Evolutionary conservation across 2,329 filamentous ascomycete genomes (phyloP), one percentile per base, ranked within the genome.

Genomic region (Verticillium dahliae): DNA sequence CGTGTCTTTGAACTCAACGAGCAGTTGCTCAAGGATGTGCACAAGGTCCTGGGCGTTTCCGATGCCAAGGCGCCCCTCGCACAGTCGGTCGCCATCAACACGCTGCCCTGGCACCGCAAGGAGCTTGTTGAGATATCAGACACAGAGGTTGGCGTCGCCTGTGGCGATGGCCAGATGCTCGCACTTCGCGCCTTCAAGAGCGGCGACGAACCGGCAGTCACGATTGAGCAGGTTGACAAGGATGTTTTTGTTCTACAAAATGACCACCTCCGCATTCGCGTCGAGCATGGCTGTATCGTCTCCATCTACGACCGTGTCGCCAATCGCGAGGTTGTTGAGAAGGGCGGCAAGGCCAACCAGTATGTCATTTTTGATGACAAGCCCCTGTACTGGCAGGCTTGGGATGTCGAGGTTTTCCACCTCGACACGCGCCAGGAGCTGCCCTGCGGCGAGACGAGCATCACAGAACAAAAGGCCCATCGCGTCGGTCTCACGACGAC

Each of bases 401-500:
- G 94, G 93, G 94, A 99, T 73, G 94, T 98, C 6, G 95, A 99
- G 75, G 93, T 98, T 34, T 99, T 89, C 78, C 95, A 99, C 70
- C 84, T 98, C 33, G 87, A 96, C 61, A 95, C 92, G 1, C 87
- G 92, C 61, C 85, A 90, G 72, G 90, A 94, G 72, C 81, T 99
- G 14, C 72, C 83, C 6, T 84, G 87, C 18, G 83, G 85, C 65
- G 81, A 86, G 67, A 92, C 91, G 13, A 82, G 80, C 65, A 88
- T 98, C 61, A 78, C 85, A 41, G 91, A 95, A 69, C 78, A 84
- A 61, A 88, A 88, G 63, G 80, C 88, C 1, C 88, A 96, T 74
- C 86, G 88, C 61, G 92, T 93, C 57, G 93, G 91, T 64, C 82
- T 99, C 56, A 83, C 89, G 38, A 96, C 92, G 5, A 87, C 91